Evolutionary conservation across 73 alveolate species (phyloP), one percentile per base, ranked within the genome.

Genomic region (Paramecium bursaria): DNA sequence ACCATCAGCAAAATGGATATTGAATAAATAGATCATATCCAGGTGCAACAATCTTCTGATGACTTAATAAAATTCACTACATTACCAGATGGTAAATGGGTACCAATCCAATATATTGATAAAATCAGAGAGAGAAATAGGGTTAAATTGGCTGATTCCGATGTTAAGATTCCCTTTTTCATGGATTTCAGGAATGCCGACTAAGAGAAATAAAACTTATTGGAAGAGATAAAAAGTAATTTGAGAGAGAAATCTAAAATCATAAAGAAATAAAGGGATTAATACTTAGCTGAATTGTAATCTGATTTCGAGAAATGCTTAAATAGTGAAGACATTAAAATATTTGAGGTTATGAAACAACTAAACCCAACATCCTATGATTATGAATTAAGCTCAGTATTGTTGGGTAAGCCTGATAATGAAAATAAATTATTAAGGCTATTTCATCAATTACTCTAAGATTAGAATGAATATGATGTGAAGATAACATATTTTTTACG

Each of bases 281-380:
- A 42, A 31, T 67, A 15, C 44, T 39, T 67, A 39, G 82, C 82
- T 15, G 57, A 67, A 67, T 35, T 67, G 7, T 39, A 67, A 42
- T 67, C 82, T 9, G 82, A 67, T 17, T 67, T 67, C 44, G 82
- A 67, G 44, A 17, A 4, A 10, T 67, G 33, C 15, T 42, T 67
- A n/a, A 57, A 67, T 3, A 39, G 22, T 2, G 82, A 67, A 14
- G 55, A 67, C 44, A 47, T 67, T 31, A 5, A 67, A 67, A 39
- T 67, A 33, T 25, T 67, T 35, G 50, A 67, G 17, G 11, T 67
- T 4, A 33, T 67, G 22, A 67, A 67, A 67, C 33, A 42, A 4
- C 44, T 67, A 67, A 67, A 57, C 44, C 82, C 82, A 15, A 31
- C 82, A 2, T 67, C 82, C 7, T 67, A 67, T 67, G 82, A 67